Base-by-base conservation (phyloP, 108 stramenopile genomes). In the Heterococcus sp. region DNA sequence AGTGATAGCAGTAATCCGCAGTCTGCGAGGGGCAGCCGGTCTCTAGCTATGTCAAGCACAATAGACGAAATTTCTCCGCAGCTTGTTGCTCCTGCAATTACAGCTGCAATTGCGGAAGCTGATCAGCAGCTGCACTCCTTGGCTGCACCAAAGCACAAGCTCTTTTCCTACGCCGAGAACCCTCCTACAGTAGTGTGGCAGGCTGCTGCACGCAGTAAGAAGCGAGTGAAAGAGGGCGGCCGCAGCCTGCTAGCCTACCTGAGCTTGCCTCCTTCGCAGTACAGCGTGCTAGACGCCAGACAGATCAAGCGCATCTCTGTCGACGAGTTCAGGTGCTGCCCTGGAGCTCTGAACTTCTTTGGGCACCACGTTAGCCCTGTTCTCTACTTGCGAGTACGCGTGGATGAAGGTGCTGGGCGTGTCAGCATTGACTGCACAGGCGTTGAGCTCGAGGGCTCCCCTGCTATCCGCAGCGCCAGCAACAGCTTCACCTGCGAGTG, bases 391-490 rank as follows among this genome's bases (percentile, higher is more conserved):
- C 26, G 30, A 33, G 79, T 80, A 14, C 30, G 64, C 8, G 79
- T 80, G 1, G 1, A 64, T 32, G 69, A 72, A 26, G 71, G 72
- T 33, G 26, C 66, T 2, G 69, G 34, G 37, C 28, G 35, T 71
- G 79, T 71, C 11, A 69, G 73, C 38, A 80, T 80, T 36, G 32
- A 72, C 65, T 65, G 72, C 31, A 72, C 66, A 72, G 73, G 71
- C 63, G 79, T 80, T 31, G 79, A 80, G 40, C 72, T 80, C 66
- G 79, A 73, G 2, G 79, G 79, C 26, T 80, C 79, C n/a, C 69
- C 71, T 11, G 71, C 79, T 2, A 69, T 80, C 11, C 79, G 72
- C 35, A 66, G 71, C 28, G 79, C 79, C 2, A 58, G 46, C 21
- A 21, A 58, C 46, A 58, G 46, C 46, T 58, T 58, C 46, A 58